Percentiles rank a stretch among this genome's conserved stretches.
These are phyloP conservation scores for Xerocomus potaroensis DNA, from an alignment of 768 basidiomycete species.

Conservation along the genomic window DNA sequence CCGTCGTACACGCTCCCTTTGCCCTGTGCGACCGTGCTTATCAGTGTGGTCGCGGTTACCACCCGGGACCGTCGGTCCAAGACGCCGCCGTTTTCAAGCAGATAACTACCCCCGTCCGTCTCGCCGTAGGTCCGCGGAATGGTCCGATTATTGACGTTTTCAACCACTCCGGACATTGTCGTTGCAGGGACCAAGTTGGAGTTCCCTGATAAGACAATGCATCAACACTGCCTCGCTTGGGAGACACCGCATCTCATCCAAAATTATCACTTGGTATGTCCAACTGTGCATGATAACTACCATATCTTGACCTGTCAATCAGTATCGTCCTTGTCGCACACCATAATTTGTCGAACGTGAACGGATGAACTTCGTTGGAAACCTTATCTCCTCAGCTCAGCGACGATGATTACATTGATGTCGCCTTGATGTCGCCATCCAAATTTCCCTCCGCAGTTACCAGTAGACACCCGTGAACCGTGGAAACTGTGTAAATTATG, in stretches of 20 bases:
- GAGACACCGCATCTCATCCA: background rate
- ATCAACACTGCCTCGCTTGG: conserved; percentile 10
- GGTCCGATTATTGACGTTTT: conserved; percentile 3
- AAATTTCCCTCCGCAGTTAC: background rate
- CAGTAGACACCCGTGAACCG: background rate
- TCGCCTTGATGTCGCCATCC: too few relatives aligned
- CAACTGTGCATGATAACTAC: too few relatives aligned
- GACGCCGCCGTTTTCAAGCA: too few relatives aligned
- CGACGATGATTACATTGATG: conserved; percentile 6
- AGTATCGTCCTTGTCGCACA: too few relatives aligned
- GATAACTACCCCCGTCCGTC: too few relatives aligned
- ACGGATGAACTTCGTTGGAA: conserved; percentile 10
- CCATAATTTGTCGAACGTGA: too few relatives aligned
- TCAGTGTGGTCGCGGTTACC: too few relatives aligned
- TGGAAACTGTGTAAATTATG: background rate
- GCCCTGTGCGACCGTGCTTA: too few relatives aligned
- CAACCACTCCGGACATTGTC: conserved; percentile 1
- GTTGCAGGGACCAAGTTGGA: conserved; percentile 1
- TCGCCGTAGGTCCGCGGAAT: too few relatives aligned
- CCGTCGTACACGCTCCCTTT: too few relatives aligned
- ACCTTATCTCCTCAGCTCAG: conserved; percentile 13
- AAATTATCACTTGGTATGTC: background rate
- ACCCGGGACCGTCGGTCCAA: too few relatives aligned
- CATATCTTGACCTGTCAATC: too few relatives aligned
- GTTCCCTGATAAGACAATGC: conserved; percentile 5